Evolutionary conservation across 192 early-diverging fungal genomes (phyloP).

Genomic region (Polychytrium aggregatum): DNA sequence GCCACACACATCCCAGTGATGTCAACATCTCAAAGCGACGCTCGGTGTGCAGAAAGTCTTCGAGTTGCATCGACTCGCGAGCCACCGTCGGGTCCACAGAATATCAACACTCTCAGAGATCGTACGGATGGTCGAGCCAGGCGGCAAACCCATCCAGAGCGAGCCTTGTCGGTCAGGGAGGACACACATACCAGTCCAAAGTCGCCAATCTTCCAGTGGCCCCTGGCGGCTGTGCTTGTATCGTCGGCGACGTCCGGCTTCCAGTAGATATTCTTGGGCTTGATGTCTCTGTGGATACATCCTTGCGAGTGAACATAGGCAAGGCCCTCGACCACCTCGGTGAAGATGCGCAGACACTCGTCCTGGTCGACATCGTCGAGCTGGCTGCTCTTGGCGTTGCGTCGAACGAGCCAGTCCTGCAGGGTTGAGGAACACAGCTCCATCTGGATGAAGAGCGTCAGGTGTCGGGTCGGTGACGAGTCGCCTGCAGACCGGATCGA

Average conservation of each 20-base stretch:
- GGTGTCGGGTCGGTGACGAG: conserved; percentile 1
- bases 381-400: conserved; percentile 8
- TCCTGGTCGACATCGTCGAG: conserved; percentile 31
- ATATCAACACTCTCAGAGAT: no score
- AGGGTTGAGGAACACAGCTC: conserved; percentile 63
- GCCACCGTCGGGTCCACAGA: not conserved
- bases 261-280: conserved; percentile 28
- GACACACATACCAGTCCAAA: conserved; percentile 72
- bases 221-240: conserved; percentile 8
- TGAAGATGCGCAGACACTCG: conserved; percentile 49
- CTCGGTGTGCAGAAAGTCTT: not conserved
- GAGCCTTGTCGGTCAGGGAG: no score
- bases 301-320: conserved; percentile 59
- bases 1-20: not conserved
- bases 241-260: not conserved
- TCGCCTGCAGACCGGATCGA: no score
- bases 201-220: conserved; percentile 81
- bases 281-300: conserved; percentile 54
- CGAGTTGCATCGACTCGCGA: not conserved
- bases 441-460: conserved; percentile 52
- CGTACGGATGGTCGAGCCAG: no score
- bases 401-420: conserved; percentile 41
- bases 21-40: not conserved
- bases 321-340: conserved; percentile 68
- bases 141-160: no score